These are phyloP conservation scores for Auriscalpium microsporum DNA, from an alignment of 768 basidiomycete species.

Conservation along the genomic window DNA sequence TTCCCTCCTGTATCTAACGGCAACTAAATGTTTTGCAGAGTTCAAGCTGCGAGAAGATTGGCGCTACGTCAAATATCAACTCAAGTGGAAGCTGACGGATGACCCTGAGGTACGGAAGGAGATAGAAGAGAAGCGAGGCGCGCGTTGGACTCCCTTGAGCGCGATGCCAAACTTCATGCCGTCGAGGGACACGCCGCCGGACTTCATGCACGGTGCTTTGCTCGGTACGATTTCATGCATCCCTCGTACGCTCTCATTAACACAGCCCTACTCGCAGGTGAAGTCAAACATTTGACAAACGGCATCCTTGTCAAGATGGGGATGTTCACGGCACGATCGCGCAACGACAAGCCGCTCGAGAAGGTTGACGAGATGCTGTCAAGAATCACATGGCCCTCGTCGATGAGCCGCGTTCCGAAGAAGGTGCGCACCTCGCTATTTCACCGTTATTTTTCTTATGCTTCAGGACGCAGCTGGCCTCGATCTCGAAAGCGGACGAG, in stretches of 20 bases:
- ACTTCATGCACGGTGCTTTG: conserved; percentile 13
- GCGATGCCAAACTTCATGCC: conserved; percentile 11
- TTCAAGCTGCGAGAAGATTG: conserved; percentile 6
- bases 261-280: neutral
- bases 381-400: neutral
- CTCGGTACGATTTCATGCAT: neutral
- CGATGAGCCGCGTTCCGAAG: neutral
- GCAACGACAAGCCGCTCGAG: neutral
- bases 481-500: conserved; percentile 18
- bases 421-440: neutral
- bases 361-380: conserved; percentile 4
- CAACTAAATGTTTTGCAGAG: neutral
- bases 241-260: too few species aligned
- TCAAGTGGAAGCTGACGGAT: conserved; percentile 2
- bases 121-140: conserved; percentile 12
- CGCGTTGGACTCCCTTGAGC: neutral
- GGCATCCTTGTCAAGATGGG: neutral
- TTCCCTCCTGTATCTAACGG: neutral
- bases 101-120: conserved; percentile 6
- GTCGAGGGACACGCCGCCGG: conserved; percentile 1
- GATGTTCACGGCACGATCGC: neutral
- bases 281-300: neutral
- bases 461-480: neutral
- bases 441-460: neutral
- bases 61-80: conserved; percentile 17